Base-by-base conservation (phyloP, 2,329 filamentous ascomycete species). In the Hymenoscyphus fraxineus region DNA sequence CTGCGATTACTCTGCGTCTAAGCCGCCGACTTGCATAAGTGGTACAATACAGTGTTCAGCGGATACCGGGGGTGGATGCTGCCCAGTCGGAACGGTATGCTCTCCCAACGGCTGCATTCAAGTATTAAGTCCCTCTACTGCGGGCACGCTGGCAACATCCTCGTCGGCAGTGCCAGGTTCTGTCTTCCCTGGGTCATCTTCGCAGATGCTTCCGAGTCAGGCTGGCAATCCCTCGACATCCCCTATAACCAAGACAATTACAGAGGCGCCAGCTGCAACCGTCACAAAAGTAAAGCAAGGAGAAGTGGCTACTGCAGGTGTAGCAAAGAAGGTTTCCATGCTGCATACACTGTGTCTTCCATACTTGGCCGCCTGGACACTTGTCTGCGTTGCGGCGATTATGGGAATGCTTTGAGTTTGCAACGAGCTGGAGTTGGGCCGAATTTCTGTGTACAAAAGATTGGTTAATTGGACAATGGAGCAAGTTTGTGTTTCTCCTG, bases 31-130 rank as follows among this genome's bases (percentile, higher is more conserved):
- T 56, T 74, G 72, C 62, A 55, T 72, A 22, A 44, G 60, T 38
- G 54, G 64, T 7, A 66, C 63, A 10, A 61, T 67, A 31, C 66
- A 73, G 61, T 75, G 73, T 58, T 68, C 72, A 2, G 60, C 27
- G 19, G 61, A 66, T n/a, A 61, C 69, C 19, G 71, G 70, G 9
- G 71, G 72, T 31, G 73, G 70, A 19, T 74, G 73, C 55, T 74
- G 73, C 44, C 68, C 67, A 13, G 64, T 58, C 15, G 58, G 47
- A 38, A 66, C 63, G 54, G 59, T 64, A 38, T 73, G 66, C 55
- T 66, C 64, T 41, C 68, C 65, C 35, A 72, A 72, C 60, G 71
- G 70, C 57, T 73, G 72, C 39, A 64, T 72, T 32, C 64, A 67
- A 60, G 58, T 66, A 27, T 41, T 40, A 12, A 62, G 40, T 35